A percentile compares a stretch with the other conserved stretches of the same genome.
These are phyloP conservation scores for Cyphellophora attinorum DNA, from an alignment of 2,329 filamentous ascomycete genomes.

Conservation along the genomic window DNA sequence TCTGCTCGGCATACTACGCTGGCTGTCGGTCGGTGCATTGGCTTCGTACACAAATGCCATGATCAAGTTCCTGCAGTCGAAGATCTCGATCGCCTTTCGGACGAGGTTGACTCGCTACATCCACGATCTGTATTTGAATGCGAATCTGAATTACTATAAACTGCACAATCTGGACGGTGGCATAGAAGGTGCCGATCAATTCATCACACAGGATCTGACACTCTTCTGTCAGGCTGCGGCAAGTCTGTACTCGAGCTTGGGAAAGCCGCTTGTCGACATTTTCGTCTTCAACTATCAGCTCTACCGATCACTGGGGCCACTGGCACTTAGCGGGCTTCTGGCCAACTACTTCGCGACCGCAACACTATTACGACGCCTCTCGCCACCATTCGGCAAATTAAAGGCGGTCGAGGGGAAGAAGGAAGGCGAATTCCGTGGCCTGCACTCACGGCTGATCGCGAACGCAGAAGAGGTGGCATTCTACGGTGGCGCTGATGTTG, in stretches of 20 bases:
- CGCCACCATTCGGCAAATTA: constrained; percentile 90
- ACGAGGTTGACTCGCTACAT: constrained; percentile 93
- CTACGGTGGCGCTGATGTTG: constrained; percentile 90
- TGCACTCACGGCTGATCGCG: constrained; percentile 85
- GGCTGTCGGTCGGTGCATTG: constrained; percentile 86
- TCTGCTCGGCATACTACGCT: constrained; percentile 81
- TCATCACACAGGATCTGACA: constrained; percentile 93
- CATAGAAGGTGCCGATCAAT: constrained; percentile 86
- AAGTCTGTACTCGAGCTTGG: constrained; percentile 86
- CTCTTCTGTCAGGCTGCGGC: constrained; percentile 90
- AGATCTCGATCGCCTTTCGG: constrained; percentile 95
- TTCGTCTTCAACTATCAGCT: constrained; percentile 98
- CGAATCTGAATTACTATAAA: constrained; percentile 94
- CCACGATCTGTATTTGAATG: constrained; percentile 90
- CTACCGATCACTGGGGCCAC: constrained; percentile 77
- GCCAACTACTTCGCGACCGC: constrained; percentile 94
- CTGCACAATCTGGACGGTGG: constrained; percentile 86
- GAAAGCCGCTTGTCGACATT: constrained; percentile 96
- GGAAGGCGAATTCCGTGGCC: constrained; percentile 85
- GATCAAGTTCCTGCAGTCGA: constrained; percentile 97
- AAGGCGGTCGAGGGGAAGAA: constrained; percentile 92
- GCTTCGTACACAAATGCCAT: constrained; percentile 97
- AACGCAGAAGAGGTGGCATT: constrained; percentile 98
- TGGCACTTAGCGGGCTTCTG: constrained; percentile 76
- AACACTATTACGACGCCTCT: constrained; percentile 75